Conservation (phyloP, 371 early-diverging fungal species). For the Syncephalastrum monosporum region DNA sequence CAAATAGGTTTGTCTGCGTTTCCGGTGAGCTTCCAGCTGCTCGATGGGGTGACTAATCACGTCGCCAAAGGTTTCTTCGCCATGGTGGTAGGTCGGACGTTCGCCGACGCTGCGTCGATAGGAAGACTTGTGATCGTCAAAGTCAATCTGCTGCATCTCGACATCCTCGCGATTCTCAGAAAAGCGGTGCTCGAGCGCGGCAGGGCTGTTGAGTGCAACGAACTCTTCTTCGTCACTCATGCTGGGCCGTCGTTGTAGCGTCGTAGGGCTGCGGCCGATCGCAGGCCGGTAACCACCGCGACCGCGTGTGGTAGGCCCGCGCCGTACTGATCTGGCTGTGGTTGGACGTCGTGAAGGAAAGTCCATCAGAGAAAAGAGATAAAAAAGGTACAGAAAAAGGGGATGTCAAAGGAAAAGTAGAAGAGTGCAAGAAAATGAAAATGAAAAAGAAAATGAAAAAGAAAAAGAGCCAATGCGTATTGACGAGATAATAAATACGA, state of each 20-base stretch:
- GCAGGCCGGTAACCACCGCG: conserved; percentile 29
- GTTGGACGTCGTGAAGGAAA: conserved; percentile 6
- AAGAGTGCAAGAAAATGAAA: conserved; percentile 1
- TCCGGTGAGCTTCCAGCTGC: conserved; percentile 34
- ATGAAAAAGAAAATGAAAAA: conserved; percentile 5
- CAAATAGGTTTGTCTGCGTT: conserved; percentile 26
- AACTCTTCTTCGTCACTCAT: conserved; percentile 34
- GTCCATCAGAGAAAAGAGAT: neutral
- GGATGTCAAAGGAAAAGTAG: neutral
- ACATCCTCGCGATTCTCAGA: conserved; percentile 13
- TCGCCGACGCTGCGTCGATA: conserved; percentile 7
- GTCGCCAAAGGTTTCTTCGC: conserved; percentile 48
- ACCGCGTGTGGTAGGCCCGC: conserved; percentile 39
- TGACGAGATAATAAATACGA: neutral
- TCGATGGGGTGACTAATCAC: conserved; percentile 37
- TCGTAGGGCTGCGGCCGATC: conserved; percentile 20
- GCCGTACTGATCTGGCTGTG: conserved; percentile 17
- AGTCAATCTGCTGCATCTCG: conserved; percentile 19
- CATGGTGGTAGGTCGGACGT: conserved; percentile 32
- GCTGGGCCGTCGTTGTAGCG: conserved; percentile 2
- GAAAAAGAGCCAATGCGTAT: neutral
- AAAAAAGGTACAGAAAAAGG: neutral
- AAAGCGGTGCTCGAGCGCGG: neutral
- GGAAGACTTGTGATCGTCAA: conserved; percentile 2
- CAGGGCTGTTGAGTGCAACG: conserved; percentile 18